These are phyloP conservation scores for Trichosporon sp. DNA, from an alignment of 1,284 basidiomycete genomes.

Conservation along the genomic window DNA sequence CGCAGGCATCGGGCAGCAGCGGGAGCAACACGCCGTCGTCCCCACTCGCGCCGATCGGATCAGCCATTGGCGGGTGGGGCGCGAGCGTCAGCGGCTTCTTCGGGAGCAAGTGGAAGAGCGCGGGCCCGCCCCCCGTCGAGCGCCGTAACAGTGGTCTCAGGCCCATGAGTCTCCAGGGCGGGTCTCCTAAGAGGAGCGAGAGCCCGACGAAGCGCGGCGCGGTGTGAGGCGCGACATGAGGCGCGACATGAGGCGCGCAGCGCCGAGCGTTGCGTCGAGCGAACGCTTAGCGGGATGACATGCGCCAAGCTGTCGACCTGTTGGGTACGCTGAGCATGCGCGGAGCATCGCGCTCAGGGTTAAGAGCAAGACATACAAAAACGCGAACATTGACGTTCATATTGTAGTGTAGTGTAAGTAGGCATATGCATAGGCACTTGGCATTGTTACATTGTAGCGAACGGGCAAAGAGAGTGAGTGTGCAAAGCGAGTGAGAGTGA, in stretches of 20 bases:
- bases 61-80: constrained; percentile 2
- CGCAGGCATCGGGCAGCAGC: background rate
- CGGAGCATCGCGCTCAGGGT: too few relatives aligned
- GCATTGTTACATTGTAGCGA: background rate
- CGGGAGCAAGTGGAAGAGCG: constrained; percentile 4
- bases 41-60: background rate
- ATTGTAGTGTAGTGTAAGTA: constrained; percentile 1
- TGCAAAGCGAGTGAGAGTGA: too few relatives aligned
- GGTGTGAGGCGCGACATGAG: background rate
- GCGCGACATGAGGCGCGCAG: background rate
- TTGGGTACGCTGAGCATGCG: background rate
- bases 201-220: constrained; percentile 11
- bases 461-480: too few relatives aligned
- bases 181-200: constrained; percentile 19
- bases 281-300: too few relatives aligned
- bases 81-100: constrained; percentile 14
- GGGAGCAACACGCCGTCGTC: background rate
- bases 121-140: background rate
- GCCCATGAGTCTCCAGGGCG: constrained; percentile 17
- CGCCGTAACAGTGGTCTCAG: background rate
- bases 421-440: constrained; percentile 7
- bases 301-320: too few relatives aligned
- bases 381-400: background rate
- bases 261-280: background rate
- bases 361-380: background rate